phyloP scores from a whole-genome alignment of 148 eudicot genomes.

The Amaranthus cruentus region DNA sequence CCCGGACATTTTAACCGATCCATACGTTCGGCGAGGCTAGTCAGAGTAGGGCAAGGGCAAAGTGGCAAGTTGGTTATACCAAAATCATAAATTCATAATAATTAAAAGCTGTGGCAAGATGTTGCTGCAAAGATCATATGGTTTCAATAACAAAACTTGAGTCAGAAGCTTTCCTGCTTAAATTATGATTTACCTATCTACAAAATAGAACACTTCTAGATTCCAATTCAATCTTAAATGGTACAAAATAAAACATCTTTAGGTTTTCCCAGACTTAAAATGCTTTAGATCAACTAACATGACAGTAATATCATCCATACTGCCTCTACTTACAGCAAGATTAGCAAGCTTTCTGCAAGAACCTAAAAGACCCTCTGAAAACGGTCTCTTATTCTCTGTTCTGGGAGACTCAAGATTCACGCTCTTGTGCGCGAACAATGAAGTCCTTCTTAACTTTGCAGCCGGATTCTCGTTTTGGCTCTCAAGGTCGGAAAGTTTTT shows the following conservation, averaged over 20 bases:
- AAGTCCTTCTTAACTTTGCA: constrained; percentile 32
- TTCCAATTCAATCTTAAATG: constrained; percentile 1
- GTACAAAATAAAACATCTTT: not conserved
- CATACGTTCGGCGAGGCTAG: no score
- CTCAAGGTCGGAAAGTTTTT: constrained; percentile 17
- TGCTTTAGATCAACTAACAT: constrained; percentile 70
- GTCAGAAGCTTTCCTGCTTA: not conserved
- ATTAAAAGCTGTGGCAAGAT: no score
- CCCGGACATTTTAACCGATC: no score
- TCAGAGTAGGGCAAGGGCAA: no score
- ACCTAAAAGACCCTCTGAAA: constrained; percentile 36
- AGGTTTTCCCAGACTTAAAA: constrained; percentile 24
- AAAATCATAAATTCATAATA: no score
- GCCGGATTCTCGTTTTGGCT: constrained; percentile 50
- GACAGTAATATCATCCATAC: constrained; percentile 84
- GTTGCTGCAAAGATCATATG: no score
- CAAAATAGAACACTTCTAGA: not conserved
- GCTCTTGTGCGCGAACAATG: constrained; percentile 40
- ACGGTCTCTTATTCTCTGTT: constrained; percentile 7
- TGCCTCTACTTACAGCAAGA: constrained; percentile 69
- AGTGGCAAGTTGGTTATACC: no score
- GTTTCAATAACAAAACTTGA: not conserved
- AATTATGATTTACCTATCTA: not conserved
- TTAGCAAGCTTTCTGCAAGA: constrained; percentile 80
- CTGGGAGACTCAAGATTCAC: constrained; percentile 20